Base-by-base conservation (phyloP, 306 rosid species). In the Gynostemma pentaphyllum region DNA sequence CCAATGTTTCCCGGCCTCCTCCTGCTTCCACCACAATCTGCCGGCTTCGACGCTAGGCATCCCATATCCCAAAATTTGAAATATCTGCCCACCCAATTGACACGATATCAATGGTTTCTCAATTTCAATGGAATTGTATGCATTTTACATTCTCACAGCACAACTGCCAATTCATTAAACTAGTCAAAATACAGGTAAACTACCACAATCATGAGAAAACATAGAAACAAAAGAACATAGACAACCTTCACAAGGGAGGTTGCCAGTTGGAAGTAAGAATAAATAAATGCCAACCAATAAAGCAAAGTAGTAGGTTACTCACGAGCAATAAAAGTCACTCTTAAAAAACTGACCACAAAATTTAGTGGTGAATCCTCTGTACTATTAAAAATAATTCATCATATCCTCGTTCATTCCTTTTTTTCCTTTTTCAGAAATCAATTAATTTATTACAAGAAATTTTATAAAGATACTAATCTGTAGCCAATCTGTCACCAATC, bases 1-100 rank as follows among this genome's bases (percentile, higher is more conserved):
- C 99, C 99, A 34, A 88, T 92, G 76, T 89, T 92, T 62, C 90
- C 84, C 0, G 99, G 99, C 74, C 82, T 79, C 80, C 91, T 83
- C 70, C 99, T 84, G 74, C 72, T 84, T 69, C 94, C 95, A 73
- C 82, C 87, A 23, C 85, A 44, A 74, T 88, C 96, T 75, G 77
- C 83, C 10, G 85, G 83, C 42, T 85, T 84, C 21, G 99, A 92
- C 30, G 72, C 76, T 36, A 88, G 45, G 77, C 99, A 92, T 59
- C 96, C 99, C 99, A 92, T 92, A 68, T 75, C 79, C 70, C 26
- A 28, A 68, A 68, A 76, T 64, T 76, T 19, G 44, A 79, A 72
- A 71, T 67, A 68, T 74, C 85, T 72, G 73, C 75, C 32, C 55
- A 70, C 55, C 49, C 73, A 75, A 73, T 59, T 21, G 49, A 72